Base-by-base conservation (phyloP, 2,329 filamentous ascomycete genomes). In the Anisogramma anomala region DNA sequence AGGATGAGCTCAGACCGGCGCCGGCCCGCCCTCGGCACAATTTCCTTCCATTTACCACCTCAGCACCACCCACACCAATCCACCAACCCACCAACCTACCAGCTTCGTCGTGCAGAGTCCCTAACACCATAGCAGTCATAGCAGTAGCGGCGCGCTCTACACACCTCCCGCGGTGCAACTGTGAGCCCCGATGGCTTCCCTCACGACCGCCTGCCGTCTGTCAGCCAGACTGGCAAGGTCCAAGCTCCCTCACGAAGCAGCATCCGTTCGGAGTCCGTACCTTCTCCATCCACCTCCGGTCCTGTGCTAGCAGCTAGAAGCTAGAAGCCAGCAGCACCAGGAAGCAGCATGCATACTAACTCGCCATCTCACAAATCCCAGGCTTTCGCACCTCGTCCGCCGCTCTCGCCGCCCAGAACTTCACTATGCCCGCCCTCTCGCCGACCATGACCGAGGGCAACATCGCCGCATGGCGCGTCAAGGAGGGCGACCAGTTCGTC, bases 391-490 rank as follows among this genome's bases (percentile, higher is more conserved):
- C 78, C 31, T 76, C 75, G 41, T 63, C 77, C 43, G 65, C 71
- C 52, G 69, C 67, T 53, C 70, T 80, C 52, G 85, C 82, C 36
- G 86, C 85, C 18, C 81, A 87, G 50, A 91, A 88, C 64, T 87
- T 93, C 65, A 83, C 79, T 41, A 94, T 94, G 87, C 86, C 86
- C 19, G 86, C 86, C 30, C 73, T 94, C 49, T 93, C 85, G 48
- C 86, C 86, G 42, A 94, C 86, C 43, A 94, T 94, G 86, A 94
- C 85, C 48, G 86, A 94, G 64, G 86, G 86, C 47, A 91, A 86
- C 63, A 93, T 94, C 55, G 74, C 83, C 35, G 75, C 64, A 47
- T 94, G 86, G 86, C 82, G 79, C 61, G 73, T 93, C 55, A 89
- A 89, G 63, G 86, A 93, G 66, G 86, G 85, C 58, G 84, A 91